Percentiles rank a stretch among this genome's conserved stretches.
Evolutionary conservation across 352 stramenopile species (phyloP).

Genomic region (Globisporangium acanthophoron): DNA sequence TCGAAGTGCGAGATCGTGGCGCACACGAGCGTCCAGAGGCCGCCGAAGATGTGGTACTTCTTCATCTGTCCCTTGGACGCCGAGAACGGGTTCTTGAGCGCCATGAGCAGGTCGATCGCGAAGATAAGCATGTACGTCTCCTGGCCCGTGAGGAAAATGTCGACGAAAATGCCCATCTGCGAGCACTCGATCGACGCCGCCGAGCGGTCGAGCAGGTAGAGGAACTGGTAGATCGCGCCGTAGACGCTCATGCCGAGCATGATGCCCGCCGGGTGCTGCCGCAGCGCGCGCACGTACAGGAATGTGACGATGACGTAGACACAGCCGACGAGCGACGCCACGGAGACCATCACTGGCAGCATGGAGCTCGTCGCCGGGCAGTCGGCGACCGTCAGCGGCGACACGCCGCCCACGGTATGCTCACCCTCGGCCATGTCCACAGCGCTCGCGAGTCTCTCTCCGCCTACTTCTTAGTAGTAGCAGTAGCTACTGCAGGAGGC

Average conservation of each 20-base stretch:
- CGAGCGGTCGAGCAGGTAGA: conserved; percentile 58
- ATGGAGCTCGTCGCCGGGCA: conserved; percentile 41
- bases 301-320: conserved; percentile 78
- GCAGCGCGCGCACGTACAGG: conserved; percentile 52
- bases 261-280: conserved; percentile 77
- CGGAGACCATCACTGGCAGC: conserved; percentile 57
- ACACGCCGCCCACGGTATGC: neutral
- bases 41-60: conserved; percentile 69
- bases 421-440: conserved; percentile 8
- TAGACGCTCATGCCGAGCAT: conserved; percentile 87
- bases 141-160: conserved; percentile 80
- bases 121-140: conserved; percentile 89
- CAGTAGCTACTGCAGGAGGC: too few relatives aligned
- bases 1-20: conserved; percentile 74
- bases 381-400: conserved; percentile 14
- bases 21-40: conserved; percentile 63
- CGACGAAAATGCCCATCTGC: conserved; percentile 61
- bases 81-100: conserved; percentile 84
- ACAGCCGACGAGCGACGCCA: conserved; percentile 63
- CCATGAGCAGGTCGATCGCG: conserved; percentile 75
- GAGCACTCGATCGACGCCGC: conserved; percentile 41
- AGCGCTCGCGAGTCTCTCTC: neutral
- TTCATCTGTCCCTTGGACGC: conserved; percentile 77
- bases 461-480: too few relatives aligned
- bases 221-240: conserved; percentile 74